Conservation (phyloP, 176 grass and related monocot species). For the Oryza rufipogon region DNA sequence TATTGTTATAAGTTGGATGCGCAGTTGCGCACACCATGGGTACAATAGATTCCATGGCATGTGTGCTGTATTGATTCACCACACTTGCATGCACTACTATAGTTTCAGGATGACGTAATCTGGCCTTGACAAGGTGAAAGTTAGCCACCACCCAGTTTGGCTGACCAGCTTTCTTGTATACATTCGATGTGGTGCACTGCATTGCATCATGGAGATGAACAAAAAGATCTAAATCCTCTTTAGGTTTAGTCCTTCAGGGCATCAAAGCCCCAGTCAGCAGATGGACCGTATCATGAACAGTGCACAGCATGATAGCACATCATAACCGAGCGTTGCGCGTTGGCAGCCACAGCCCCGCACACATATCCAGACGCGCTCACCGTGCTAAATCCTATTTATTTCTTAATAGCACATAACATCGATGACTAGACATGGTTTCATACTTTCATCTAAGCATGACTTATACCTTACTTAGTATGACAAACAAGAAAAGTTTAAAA, state of each 20-base stretch:
- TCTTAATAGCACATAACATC: background rate
- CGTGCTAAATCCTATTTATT: background rate
- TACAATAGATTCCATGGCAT: slow-evolving; percentile 48
- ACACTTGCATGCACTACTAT: slow-evolving; percentile 35
- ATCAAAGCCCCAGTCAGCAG: slow-evolving; percentile 18
- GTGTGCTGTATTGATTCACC: slow-evolving; percentile 45
- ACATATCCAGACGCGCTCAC: background rate
- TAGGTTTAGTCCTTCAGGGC: slow-evolving; percentile 15
- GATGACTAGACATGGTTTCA: background rate
- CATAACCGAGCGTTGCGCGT: background rate
- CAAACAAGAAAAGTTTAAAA: background rate
- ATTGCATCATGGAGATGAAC: slow-evolving; percentile 32
- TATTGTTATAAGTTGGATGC: slow-evolving; percentile 38
- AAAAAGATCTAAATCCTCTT: slow-evolving; percentile 44
- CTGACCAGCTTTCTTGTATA: slow-evolving; percentile 52
- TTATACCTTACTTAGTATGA: background rate
- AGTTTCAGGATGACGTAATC: slow-evolving; percentile 51
- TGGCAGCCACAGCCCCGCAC: background rate
- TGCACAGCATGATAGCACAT: slow-evolving; percentile 19
- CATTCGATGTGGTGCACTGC: slow-evolving; percentile 32
- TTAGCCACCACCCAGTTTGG: slow-evolving; percentile 42
- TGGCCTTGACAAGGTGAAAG: slow-evolving; percentile 39
- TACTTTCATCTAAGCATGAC: background rate
- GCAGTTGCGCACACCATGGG: slow-evolving; percentile 31
- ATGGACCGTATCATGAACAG: slow-evolving; percentile 19